Base-by-base conservation (phyloP, 352 stramenopile species). In the Pythium dissimile region DNA sequence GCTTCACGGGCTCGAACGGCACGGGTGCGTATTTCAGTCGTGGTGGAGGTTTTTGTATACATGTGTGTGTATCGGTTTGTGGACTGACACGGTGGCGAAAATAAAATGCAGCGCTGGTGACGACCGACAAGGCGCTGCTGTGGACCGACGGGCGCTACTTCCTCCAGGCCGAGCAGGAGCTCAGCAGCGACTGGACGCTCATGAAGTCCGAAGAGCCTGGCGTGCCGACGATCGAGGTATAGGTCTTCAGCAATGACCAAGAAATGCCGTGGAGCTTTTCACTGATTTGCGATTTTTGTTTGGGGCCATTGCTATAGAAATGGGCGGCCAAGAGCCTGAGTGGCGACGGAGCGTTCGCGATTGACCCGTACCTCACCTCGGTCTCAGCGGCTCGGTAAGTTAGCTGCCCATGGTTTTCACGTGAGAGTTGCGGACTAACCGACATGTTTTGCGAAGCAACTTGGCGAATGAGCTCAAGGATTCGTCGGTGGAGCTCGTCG, bases 101-200 rank as follows among this genome's bases (percentile, higher is more conserved):
- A 26, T 10, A 46, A 13, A 10, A n/a, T 37, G 32, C 44, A 82
- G 86, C 83, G 7, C 54, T 96, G 0, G 78, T 97, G 56, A 97
- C 88, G 5, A 51, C 55, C 4, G 75, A 87, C 21, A 80, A 97
- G 60, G 94, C 93, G 27, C 70, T 98, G 45, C 79, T 99, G 42
- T 99, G 97, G 97, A 99, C 97, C 6, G 97, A 99, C 63, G 97
- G 96, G 0, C 81, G 97, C 38, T 99, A 99, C 64, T 99, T 97
- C 64, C 72, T 98, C 41, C 97, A 99, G 77, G 97, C 97, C 13
- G 80, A 89, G 48, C 72, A 98, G 44, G 72, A 98, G 69, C 68
- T 99, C 21, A 92, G 93, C 61, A 70, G 74, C 10, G 84, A 91
- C 9, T 98, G 95, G 94, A 96, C 77, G 64, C 80, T 99, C 26